Evolutionary conservation across 2,329 filamentous ascomycete species (phyloP), one percentile per base, ranked within the genome.

Genomic region (Epicoccum nigrum): DNA sequence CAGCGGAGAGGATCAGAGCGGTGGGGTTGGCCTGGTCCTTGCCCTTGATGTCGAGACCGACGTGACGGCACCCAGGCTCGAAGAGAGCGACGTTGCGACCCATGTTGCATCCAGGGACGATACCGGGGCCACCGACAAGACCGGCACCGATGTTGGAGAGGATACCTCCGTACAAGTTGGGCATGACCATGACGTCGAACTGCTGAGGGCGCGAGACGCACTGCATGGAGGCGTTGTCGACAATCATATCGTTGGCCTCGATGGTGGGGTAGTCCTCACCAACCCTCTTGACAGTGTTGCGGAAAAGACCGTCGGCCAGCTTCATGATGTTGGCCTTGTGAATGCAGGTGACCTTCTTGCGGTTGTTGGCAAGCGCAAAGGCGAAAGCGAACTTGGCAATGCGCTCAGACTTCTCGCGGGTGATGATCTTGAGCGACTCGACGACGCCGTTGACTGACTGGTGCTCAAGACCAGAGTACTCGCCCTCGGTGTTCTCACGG

Each of bases 311-410:
- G 69, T 99, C 94, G 76, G 92, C 93, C 54, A 99, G 85, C 86
- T 99, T 99, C 94, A 99, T 99, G 82, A 99, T 99, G 85, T 99
- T 99, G 80, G 94, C 94, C 86, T 99, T 99, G 88, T 99, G 94
- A 75, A 99, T 97, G 82, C 93, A 97, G 64, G 94, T 97, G 51
- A 99, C 91, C 89, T 97, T 97, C 84, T 95, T 93, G 75, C 94
- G 87, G 85, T 95, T 93, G 85, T 99, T 99, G 78, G 94, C 94
- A 52, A 97, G 88, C 53, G 94, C 94, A 73, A 99, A 99, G 74
- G 89, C 88, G 77, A 97, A 97, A 63, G 94, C 94, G 74, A 99
- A 99, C 81, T 96, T 96, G 80, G 93, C 91, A 72, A 99, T 99
- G 74, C 94, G 91, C 86, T 99, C 94, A 48, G 92, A 96, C 85